Evolutionary conservation across 208 protist genomes (phyloP), one percentile per base, ranked within the genome.

Genomic region (Crithidia thermophila): DNA sequence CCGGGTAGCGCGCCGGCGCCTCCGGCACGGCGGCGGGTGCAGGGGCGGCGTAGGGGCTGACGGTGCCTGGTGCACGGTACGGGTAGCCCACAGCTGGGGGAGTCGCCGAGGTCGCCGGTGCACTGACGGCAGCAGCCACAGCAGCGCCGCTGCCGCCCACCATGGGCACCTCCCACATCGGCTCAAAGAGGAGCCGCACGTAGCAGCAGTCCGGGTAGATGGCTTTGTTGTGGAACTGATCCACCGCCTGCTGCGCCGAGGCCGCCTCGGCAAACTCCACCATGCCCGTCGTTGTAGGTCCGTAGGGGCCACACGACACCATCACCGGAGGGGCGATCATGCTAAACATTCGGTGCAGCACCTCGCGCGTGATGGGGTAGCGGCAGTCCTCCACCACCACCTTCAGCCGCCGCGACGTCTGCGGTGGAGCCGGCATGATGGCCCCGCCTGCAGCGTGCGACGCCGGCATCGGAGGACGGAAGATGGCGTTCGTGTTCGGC

Each of bases 181-280:
- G 67, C 20, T 82, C 73, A 28, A 76, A 86, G 28, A 55, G 71
- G 23, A 96, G 74, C 31, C 75, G 72, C 76, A 96, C 75, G 59
- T 88, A 83, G 76, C 90, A 96, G 72, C 87, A 93, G 47, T 87
- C 81, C 3, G 87, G 85, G 66, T 96, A 96, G 52, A 96, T 91
- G 39, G 75, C 75, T 42, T 93, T 92, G 60, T 82, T 84, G 78
- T 94, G 87, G 20, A 94, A 79, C 63, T 87, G 68, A 28, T 79
- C 61, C 63, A 91, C 49, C 20, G 80, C 90, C 45, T 75, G 71
- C 52, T 87, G 79, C 28, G 90, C 85, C 8, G 85, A 63, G 6
- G 73, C 51, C 4, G 72, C 59, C 40, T 93, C 83, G 3, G 79
- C 60, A 53, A 87, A 96, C 62, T 96, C 84, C 9, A 94, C 90